Evolutionary conservation across 2,329 filamentous ascomycete species (phyloP).

Genomic region (Aspergillus sergii): DNA sequence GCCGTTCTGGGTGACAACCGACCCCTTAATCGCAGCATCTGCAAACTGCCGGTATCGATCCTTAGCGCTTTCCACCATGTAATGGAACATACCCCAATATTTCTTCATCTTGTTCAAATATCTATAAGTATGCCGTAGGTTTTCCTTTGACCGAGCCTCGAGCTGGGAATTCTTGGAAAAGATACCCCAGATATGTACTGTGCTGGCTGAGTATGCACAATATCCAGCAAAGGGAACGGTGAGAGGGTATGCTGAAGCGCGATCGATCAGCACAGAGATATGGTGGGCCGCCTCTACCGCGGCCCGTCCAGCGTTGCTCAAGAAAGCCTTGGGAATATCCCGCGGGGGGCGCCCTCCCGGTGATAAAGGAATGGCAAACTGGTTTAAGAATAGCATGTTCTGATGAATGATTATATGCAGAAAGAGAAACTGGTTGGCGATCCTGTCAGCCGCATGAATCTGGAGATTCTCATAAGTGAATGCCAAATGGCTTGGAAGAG

Average conservation of each 20-base stretch:
- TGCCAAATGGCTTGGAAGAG: constrained; percentile 69
- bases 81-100: constrained; percentile 98
- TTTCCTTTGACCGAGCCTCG: constrained; percentile 77
- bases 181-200: constrained; percentile 89
- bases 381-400: constrained; percentile 85
- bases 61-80: constrained; percentile 89
- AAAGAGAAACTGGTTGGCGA: constrained; percentile 90
- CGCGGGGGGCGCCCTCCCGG: constrained; percentile 65
- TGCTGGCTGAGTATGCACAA: constrained; percentile 89
- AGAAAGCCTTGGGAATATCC: constrained; percentile 76
- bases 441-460: constrained; percentile 78
- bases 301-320: constrained; percentile 72
- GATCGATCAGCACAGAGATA: constrained; percentile 81
- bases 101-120: constrained; percentile 95
- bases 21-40: constrained; percentile 74
- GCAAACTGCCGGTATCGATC: constrained; percentile 84
- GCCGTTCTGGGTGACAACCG: constrained; percentile 40
- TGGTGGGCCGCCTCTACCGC: constrained; percentile 82
- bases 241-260: constrained; percentile 77
- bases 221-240: constrained; percentile 94
- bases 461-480: constrained; percentile 83
- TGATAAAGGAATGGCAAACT: constrained; percentile 75
- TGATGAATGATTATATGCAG: constrained; percentile 89
- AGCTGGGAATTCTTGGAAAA: constrained; percentile 80
- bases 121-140: constrained; percentile 83